phyloP scores from a whole-genome alignment of 176 grass and related monocot genomes.

The Luzula sylvatica region DNA sequence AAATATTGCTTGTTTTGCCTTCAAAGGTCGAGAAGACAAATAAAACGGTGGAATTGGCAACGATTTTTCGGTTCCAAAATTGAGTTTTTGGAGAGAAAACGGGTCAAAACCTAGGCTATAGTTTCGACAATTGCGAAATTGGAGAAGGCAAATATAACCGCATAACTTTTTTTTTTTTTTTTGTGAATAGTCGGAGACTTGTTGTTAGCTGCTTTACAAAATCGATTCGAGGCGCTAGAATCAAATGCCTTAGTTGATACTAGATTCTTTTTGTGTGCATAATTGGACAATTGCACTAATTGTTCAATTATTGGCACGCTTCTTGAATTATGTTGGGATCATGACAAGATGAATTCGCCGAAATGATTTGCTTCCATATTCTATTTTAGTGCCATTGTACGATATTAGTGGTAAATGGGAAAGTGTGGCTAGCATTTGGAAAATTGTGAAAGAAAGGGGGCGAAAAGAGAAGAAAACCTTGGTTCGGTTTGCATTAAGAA shows the following conservation, averaged over 20 bases:
- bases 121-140: background rate
- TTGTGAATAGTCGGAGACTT: too few relatives aligned
- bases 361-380: slow-evolving; percentile 50
- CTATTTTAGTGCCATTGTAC: slow-evolving; percentile 44
- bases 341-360: slow-evolving; percentile 35
- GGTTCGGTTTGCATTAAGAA: slow-evolving; percentile 73
- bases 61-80: background rate
- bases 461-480: slow-evolving; percentile 35
- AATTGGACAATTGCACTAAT: too few relatives aligned
- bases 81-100: background rate
- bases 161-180: too few relatives aligned
- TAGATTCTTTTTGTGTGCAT: too few relatives aligned
- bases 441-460: slow-evolving; percentile 44
- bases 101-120: background rate
- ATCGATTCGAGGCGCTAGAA: too few relatives aligned
- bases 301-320: slow-evolving; percentile 36
- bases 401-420: slow-evolving; percentile 69
- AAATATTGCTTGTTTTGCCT: slow-evolving; percentile 16
- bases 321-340: slow-evolving; percentile 59
- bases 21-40: background rate
- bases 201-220: too few relatives aligned
- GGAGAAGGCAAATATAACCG: too few relatives aligned
- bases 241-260: too few relatives aligned
- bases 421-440: slow-evolving; percentile 67
- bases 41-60: background rate